Percentiles rank a stretch among this genome's conserved stretches.
phyloP scores from a whole-genome alignment of 176 grass and related monocot species.

The Raddia distichophylla region DNA sequence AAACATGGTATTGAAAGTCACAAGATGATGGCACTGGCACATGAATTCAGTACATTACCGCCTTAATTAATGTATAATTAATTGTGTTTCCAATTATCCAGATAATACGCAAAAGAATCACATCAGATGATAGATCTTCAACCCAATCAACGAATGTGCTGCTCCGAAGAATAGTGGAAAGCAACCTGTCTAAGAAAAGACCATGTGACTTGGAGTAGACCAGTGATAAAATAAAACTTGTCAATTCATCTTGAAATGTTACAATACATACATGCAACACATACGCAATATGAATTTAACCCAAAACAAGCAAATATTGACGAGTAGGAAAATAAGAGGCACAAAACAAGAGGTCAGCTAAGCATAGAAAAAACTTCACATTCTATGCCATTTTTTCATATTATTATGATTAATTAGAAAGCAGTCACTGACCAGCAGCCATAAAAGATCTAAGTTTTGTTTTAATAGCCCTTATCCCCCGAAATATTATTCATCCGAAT shows the following conservation, averaged over 20 bases:
- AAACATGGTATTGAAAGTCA: constrained; percentile 12
- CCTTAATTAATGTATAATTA: constrained; percentile 70
- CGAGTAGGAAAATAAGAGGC: background rate
- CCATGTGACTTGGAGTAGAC: background rate
- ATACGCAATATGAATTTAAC: constrained; percentile 18
- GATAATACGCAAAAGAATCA: constrained; percentile 73
- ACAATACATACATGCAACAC: constrained; percentile 17
- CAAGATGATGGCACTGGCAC: background rate
- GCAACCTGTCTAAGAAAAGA: constrained; percentile 59
- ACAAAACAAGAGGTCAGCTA: constrained; percentile 18
- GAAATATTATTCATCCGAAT: constrained; percentile 1
- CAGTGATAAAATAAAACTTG: constrained; percentile 16
- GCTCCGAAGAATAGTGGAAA: constrained; percentile 60
- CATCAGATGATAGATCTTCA: constrained; percentile 70
- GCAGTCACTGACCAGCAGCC: background rate
- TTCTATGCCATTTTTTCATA: background rate
- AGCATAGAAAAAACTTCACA: constrained; percentile 3
- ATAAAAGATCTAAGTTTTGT: background rate
- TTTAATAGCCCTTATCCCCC: background rate
- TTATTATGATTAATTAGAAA: constrained; percentile 1
- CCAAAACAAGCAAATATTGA: background rate
- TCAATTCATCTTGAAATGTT: constrained; percentile 21
- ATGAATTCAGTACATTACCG: constrained; percentile 50
- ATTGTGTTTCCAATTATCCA: constrained; percentile 89
- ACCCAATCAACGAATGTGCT: constrained; percentile 59